Conservation (phyloP, 129 eudicot genomes). For the Artemisia tridentata region DNA sequence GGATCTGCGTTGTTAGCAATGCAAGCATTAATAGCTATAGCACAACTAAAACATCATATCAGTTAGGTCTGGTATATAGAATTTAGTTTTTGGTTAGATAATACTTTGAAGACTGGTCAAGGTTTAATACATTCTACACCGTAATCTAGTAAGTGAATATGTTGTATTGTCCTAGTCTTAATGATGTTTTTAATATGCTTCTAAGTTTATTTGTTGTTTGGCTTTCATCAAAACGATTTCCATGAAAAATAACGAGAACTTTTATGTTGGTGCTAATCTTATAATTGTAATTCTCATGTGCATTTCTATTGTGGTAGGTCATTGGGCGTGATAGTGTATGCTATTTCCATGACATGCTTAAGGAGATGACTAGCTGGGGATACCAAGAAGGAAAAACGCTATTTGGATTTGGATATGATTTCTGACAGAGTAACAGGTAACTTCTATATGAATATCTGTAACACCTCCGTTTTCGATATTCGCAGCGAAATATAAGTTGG, state of each 20-base stretch:
- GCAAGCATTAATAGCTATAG: not conserved
- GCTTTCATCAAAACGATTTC: not conserved
- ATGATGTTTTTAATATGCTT: slow-evolving; percentile 4
- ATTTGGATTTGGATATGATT: slow-evolving; percentile 98
- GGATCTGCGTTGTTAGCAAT: not conserved
- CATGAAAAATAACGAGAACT: not conserved
- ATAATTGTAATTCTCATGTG: slow-evolving; percentile 5
- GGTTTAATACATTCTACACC: not conserved
- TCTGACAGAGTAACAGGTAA: slow-evolving; percentile 97
- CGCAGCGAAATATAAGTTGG: too few species aligned
- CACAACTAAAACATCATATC: slow-evolving; percentile 2
- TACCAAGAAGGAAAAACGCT: slow-evolving; percentile 94
- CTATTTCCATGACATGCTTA: slow-evolving; percentile 94
- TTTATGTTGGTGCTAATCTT: not conserved
- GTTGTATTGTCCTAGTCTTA: not conserved
- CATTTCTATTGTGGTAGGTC: slow-evolving; percentile 43
- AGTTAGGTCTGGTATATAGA: not conserved
- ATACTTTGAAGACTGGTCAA: not conserved
- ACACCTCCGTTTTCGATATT: too few species aligned
- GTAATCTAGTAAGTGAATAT: not conserved
- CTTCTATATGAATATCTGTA: slow-evolving; percentile 3
- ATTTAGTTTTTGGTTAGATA: not conserved
- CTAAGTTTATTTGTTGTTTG: not conserved
- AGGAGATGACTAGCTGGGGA: slow-evolving; percentile 90
- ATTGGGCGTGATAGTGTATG: slow-evolving; percentile 74